Conservation (phyloP, 257 asterid species). For the Nicotiana obtusifolia region DNA sequence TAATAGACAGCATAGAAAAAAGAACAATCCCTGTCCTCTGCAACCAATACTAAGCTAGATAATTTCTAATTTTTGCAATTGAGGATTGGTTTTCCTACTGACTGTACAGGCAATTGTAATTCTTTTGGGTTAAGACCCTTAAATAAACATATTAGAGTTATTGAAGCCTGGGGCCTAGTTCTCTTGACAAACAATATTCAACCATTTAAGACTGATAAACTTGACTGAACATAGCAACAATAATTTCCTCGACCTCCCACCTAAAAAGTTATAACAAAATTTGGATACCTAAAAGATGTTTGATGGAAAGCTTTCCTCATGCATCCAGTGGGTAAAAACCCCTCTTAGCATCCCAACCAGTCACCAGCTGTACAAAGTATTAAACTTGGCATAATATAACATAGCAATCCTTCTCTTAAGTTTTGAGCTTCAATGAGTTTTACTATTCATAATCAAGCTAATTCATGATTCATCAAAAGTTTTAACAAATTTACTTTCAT, state of each 20-base stretch:
- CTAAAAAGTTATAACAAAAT: neutral
- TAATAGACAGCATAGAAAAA: slow-evolving; percentile 1
- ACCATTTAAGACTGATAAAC: neutral
- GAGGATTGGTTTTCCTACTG: neutral
- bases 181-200: neutral
- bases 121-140: neutral
- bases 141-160: neutral
- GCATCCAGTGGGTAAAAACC: neutral
- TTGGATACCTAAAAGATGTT: neutral
- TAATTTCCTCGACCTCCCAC: neutral
- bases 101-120: neutral
- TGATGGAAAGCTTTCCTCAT: neutral
- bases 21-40: neutral
- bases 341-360: neutral
- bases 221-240: neutral
- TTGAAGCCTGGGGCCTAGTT: neutral
- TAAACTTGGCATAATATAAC: neutral
- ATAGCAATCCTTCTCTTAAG: neutral
- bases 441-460: neutral
- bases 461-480: neutral
- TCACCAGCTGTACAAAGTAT: neutral
- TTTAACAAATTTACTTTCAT: neutral
- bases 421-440: neutral
- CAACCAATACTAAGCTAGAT: neutral
- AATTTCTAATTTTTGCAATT: neutral